Base-by-base conservation (phyloP, 176 grass and related monocot genomes). In the Oryza officinalis region DNA sequence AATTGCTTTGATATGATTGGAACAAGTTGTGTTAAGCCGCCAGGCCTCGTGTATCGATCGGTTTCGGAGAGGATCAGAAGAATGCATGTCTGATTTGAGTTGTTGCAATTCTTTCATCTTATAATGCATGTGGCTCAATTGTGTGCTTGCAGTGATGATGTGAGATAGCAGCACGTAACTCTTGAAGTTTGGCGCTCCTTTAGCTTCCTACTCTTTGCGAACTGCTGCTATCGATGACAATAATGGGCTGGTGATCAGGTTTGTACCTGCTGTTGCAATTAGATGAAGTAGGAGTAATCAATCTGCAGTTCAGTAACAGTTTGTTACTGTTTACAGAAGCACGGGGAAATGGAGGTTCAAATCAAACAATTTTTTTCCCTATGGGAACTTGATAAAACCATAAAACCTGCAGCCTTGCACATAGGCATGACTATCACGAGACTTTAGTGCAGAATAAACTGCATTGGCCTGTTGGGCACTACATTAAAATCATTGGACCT, bases 121-220 rank as follows among this genome's bases (percentile, higher is more conserved):
- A 60, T 23, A 28, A 67, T 27, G 46, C 37, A 15, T 46, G 67
- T 71, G 67, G 13, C 72, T 77, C 10, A 31, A 49, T 4, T 25
- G 49, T 10, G 67, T 69, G 22, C 76, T 43, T 75, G 27, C 5
- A 27, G 37, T 28, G 63, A 60, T n/a, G 57, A 61, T 57, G 20
- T n/a, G 20, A 61, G 57, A 61, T 11, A 70, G 49, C n/a, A 11
- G 27, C 81, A 69, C 69, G 60, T 31, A 80, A 69, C 69, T 63
- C 22, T 74, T 74, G 32, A 59, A 60, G 23, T 45, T 84, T 41
- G 60, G 57, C 26, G 2, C 61, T 44, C 22, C 61, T 88, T 88
- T 79, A 79, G 64, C 25, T 54, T 67, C 41, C 31, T 18, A 17
- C 57, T 83, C n/a, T 57, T 71, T 27, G 40, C 15, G 66, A 13